Evolutionary conservation across 371 early-diverging fungal genomes (phyloP), one percentile per base, ranked within the genome.

Genomic region (Chytridiales sp.): DNA sequence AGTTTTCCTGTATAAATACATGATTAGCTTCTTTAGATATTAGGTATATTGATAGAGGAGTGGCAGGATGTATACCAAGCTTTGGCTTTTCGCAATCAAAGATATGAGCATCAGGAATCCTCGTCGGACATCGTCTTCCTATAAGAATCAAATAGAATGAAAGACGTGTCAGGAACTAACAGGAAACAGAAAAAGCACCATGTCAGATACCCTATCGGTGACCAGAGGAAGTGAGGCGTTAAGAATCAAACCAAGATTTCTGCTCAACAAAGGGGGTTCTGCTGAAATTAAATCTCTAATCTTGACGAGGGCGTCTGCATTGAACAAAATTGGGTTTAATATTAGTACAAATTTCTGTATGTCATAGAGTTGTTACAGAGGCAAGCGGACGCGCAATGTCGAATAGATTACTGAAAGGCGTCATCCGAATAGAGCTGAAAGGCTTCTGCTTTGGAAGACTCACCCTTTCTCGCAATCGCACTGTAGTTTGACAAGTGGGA

Each of bases 401-500:
- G 2, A 13, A 6, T 29, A 54, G 34, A 4, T n/a, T 36, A 9
- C 15, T 29, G 9, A 49, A 26, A 41, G 27, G 2, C 17, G 15
- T 40, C 19, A 13, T 49, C 29, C 1, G 19, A 39, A 9, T 30
- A 24, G 3, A 13, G 8, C 17, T 21, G 38, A 24, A 32, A 35
- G 11, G 49, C 17, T 21, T 38, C 3, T 26, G n/a, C 5, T 24
- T 6, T 54, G 31, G 47, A 86, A n/a, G n/a, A n/a, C n/a, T n/a
- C n/a, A n/a, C 88, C 89, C 69, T 87, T 87, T 42, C 92, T 80
- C 4, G 82, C 81, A n/a, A 75, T 69, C 19, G 88, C 73, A 65
- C 80, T 91, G 72, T 88, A 89, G 74, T 93, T 93, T 53, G 81
- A 83, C 50, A 89, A 59, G 64, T 90, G 89, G 1, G 81, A 68